phyloP scores from a whole-genome alignment of 768 basidiomycete genomes.

The Pholiota microspora region DNA sequence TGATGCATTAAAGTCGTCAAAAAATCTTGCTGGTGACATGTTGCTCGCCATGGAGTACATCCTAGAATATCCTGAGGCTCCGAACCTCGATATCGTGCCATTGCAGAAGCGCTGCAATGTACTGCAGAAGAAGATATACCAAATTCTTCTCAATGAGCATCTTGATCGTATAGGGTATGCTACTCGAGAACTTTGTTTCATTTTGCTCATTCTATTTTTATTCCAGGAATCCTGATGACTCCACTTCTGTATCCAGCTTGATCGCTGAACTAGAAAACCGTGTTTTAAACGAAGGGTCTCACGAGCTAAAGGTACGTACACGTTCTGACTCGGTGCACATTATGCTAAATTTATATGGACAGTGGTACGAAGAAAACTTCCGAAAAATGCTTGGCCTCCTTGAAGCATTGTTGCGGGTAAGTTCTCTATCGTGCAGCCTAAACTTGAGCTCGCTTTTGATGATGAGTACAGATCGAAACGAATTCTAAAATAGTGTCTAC shows the following conservation, averaged over 20 bases:
- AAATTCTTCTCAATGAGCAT: background rate
- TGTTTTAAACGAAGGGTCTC: background rate
- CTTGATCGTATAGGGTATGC: background rate
- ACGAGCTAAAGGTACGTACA: background rate
- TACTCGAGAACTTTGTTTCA: background rate
- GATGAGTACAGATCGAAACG: background rate
- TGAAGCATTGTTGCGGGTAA: background rate
- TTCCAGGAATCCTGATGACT: background rate
- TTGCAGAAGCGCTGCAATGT: background rate
- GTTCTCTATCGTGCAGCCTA: background rate
- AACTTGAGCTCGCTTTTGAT: background rate
- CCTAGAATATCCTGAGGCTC: background rate
- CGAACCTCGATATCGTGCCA: background rate
- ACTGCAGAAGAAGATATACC: background rate
- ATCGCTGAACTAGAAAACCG: background rate
- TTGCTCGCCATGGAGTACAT: background rate
- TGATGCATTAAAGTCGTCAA: background rate
- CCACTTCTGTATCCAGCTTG: background rate
- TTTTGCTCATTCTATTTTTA: background rate
- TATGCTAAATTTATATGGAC: background rate
- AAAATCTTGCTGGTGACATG: slow-evolving; percentile 1
- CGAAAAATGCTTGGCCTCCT: slow-evolving; percentile 4
- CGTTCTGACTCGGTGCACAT: background rate
- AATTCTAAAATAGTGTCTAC: background rate
- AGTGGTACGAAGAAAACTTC: slow-evolving; percentile 3